Base-by-base conservation (phyloP, 2,329 filamentous ascomycete species). In the Fusarium robinianum region DNA sequence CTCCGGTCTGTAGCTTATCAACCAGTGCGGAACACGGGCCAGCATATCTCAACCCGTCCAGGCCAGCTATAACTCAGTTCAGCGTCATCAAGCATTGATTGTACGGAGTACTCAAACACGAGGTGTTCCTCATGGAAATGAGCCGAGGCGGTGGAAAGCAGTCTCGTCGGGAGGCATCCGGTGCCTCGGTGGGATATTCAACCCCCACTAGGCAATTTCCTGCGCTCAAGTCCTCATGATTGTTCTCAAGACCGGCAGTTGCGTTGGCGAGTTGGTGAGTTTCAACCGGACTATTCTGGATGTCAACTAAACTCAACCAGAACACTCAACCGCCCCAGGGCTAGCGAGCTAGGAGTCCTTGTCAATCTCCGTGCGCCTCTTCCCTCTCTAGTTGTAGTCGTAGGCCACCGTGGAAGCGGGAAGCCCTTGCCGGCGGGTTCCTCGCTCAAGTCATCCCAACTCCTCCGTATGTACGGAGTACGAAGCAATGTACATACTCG, bases 341-440 rank as follows among this genome's bases (percentile, higher is more conserved):
- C n/a, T n/a, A n/a, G n/a, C n/a, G n/a, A n/a, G n/a, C 41, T 53
- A 31, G 37, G 33, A 29, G 38, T 50, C 54, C 54, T 53, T 40
- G 46, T 49, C 51, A 55, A 51, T 51, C 39, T 56, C 46, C 41
- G 46, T 51, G 46, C 52, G 53, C 41, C 41, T 53, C 46, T 52
- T 51, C 51, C 37, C 39, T 44, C 36, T 17, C 39, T 27, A 12
- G 9, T 27, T 7, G n/a, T 27, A n/a, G 9, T 48, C 34, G 39
- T 36, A 23, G 49, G 45, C 53, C 58, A 49, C 61, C 58, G 58
- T 63, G 60, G 58, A 61, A 63, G 60, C 61, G 60, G 60, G 60
- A 64, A 41, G 50, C 55, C 55, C 50, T 64, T 63, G 46, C 61
- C 61, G 61, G 60, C 42, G 47, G 48, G 26, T 46, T 42, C 29